These are phyloP conservation scores for Sclerotinia glacialis DNA, from an alignment of 2,329 filamentous ascomycete species.

Conservation along the genomic window DNA sequence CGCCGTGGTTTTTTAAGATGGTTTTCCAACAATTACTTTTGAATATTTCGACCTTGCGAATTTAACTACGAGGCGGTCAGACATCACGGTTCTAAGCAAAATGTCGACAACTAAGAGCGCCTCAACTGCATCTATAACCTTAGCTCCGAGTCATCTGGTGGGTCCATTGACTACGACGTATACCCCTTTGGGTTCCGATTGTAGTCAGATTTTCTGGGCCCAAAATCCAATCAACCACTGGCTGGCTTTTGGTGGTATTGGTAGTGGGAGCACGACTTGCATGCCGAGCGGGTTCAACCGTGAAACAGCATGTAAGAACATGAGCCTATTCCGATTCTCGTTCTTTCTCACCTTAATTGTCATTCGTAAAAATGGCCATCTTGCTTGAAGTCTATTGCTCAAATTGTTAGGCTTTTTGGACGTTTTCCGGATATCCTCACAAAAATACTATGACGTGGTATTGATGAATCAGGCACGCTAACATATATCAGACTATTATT, in stretches of 20 bases:
- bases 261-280: not conserved
- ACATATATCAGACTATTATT: slow-evolving; percentile 12
- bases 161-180: slow-evolving; percentile 13
- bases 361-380: not conserved
- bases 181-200: slow-evolving; percentile 5
- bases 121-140: not conserved
- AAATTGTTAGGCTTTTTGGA: not conserved
- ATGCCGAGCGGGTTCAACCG: slow-evolving; percentile 16
- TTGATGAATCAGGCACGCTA: no score
- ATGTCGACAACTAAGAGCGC: slow-evolving; percentile 8
- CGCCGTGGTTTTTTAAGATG: not conserved
- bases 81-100: not conserved
- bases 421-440: no score
- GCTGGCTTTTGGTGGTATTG: slow-evolving; percentile 14
- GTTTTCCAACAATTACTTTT: not conserved
- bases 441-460: not conserved
- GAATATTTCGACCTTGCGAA: not conserved
- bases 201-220: slow-evolving; percentile 8
- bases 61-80: not conserved
- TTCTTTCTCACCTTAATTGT: no score
- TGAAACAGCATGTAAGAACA: slow-evolving; percentile 9
- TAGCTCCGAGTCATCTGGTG: not conserved
- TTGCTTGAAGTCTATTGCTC: not conserved
- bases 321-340: not conserved
- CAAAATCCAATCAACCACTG: slow-evolving; percentile 8